These are phyloP conservation scores for Plantago major DNA, from an alignment of 257 asterid species.

Conservation along the genomic window DNA sequence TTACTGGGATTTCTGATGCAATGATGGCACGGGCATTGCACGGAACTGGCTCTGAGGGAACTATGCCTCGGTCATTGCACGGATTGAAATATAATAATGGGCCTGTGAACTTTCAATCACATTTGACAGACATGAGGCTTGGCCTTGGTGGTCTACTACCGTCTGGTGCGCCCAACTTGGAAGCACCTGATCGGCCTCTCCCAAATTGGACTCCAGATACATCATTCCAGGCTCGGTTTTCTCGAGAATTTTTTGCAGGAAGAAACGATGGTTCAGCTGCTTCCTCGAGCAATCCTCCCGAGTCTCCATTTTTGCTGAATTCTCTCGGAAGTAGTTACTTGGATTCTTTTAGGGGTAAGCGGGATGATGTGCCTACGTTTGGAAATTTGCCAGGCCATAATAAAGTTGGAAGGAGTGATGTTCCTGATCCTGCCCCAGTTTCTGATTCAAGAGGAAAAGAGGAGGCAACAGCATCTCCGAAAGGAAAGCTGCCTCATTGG, in stretches of 20 bases:
- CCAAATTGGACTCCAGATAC: constrained; percentile 43
- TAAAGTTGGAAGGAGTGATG: no score
- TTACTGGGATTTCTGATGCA: constrained; percentile 73
- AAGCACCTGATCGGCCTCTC: constrained; percentile 42
- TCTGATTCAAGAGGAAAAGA: constrained; percentile 55
- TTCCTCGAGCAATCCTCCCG: constrained; percentile 36
- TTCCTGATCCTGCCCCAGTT: constrained; percentile 22
- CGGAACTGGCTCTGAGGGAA: constrained; percentile 37
- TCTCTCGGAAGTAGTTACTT: constrained; percentile 53
- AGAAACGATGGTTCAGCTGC: constrained; percentile 33
- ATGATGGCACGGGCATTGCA: constrained; percentile 56
- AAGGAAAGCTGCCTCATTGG: constrained; percentile 84
- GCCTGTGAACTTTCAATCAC: constrained; percentile 50
- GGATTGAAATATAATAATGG: constrained; percentile 49
- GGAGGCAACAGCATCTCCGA: constrained; percentile 39
- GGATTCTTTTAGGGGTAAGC: constrained; percentile 43
- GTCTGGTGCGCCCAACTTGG: constrained; percentile 34
- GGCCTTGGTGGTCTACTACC: constrained; percentile 54
- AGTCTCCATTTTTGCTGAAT: constrained; percentile 51
- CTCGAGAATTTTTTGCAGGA: constrained; percentile 46
- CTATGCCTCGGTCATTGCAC: constrained; percentile 57
- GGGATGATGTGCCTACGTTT: no score
- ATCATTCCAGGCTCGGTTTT: constrained; percentile 41
- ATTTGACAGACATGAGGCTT: constrained; percentile 82
- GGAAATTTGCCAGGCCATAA: no score